Base-by-base conservation (phyloP, 2,329 filamentous ascomycete species). In the Rutstroemia sp. region DNA sequence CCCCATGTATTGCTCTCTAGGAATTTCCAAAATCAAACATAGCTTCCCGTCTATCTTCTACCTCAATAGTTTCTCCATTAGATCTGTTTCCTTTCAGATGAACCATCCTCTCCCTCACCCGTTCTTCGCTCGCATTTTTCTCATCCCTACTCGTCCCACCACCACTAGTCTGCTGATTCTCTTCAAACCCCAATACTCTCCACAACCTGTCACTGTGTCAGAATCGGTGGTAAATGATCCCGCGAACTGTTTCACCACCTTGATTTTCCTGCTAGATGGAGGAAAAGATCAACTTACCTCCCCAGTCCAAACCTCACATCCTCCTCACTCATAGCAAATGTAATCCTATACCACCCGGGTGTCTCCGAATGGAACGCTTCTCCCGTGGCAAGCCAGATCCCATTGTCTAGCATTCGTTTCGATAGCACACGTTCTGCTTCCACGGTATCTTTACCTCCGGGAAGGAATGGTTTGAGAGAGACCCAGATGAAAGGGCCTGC, bases 401-500 rank as follows among this genome's bases (percentile, higher is more conserved):
- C 58, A 19, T 12, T n/a, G n/a, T 54, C 42, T n/a, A 60, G 25
- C 58, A 60, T 58, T 10, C 55, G 56, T 49, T 39, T 50, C 3
- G 57, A 53, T 9, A 60, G 30, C 27, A 46, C 14, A 16, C 56
- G 39, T 48, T 60, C 57, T 2, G 48, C 58, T 21, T 58, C 57
- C 1, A 57, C 27, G 0, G 48, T 58, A 19, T 56, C 34, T 1
- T 16, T 12, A 12, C 30, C 30, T 12, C 30, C 34, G n/a, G 48
- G 10, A 6, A 60, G 51, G 37, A 50, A 56, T n/a, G 48, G n/a
- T 23, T 38, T 21, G 5, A 60, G 56, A 47, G 56, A 53, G 30
- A 60, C 48, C 58, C 58, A 60, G 16, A 60, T 51, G 9, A 60
- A 60, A 6, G 51, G 56, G n/a, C 58, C 58, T 30, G 52, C 56